These are phyloP conservation scores for Kwoniella botswanensis DNA, from an alignment of 768 basidiomycete genomes.

Conservation along the genomic window DNA sequence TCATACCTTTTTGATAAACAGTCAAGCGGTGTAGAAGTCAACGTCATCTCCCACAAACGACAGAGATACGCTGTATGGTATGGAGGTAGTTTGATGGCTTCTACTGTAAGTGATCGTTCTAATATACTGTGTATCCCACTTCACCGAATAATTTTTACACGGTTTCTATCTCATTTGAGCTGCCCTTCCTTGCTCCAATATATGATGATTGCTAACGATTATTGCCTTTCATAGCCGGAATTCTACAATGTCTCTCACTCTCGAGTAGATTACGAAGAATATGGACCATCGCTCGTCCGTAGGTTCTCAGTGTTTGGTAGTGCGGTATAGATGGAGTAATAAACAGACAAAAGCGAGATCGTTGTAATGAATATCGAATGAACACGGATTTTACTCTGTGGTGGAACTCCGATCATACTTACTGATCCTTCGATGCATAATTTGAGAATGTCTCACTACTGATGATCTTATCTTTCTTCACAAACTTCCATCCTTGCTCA, in stretches of 20 bases:
- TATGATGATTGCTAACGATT: neutral
- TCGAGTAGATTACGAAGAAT: slow-evolving; percentile 77
- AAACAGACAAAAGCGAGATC: neutral
- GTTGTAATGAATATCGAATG: slow-evolving; percentile 24
- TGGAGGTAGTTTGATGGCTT: slow-evolving; percentile 92
- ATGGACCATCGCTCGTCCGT: slow-evolving; percentile 57
- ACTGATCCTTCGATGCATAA: no score
- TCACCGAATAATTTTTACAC: no score
- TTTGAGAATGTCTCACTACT: no score
- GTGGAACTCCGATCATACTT: neutral
- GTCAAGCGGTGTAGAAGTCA: slow-evolving; percentile 97
- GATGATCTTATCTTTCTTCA: no score
- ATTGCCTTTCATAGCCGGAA: slow-evolving; percentile 69
- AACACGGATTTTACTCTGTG: slow-evolving; percentile 3
- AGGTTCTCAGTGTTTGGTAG: slow-evolving; percentile 57
- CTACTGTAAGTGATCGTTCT: slow-evolving; percentile 68
- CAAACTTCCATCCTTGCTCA: neutral
- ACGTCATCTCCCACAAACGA: slow-evolving; percentile 97
- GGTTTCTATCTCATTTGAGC: no score
- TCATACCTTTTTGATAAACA: slow-evolving; percentile 50
- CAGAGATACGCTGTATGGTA: slow-evolving; percentile 98
- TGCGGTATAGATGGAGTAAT: slow-evolving; percentile 36
- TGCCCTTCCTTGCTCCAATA: slow-evolving; percentile 15
- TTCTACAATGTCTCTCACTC: slow-evolving; percentile 94
- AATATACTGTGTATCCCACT: neutral